Percentiles rank a stretch among this genome's conserved stretches.
These are phyloP conservation scores for Suillus paluster DNA, from an alignment of 768 basidiomycete genomes.

Conservation along the genomic window DNA sequence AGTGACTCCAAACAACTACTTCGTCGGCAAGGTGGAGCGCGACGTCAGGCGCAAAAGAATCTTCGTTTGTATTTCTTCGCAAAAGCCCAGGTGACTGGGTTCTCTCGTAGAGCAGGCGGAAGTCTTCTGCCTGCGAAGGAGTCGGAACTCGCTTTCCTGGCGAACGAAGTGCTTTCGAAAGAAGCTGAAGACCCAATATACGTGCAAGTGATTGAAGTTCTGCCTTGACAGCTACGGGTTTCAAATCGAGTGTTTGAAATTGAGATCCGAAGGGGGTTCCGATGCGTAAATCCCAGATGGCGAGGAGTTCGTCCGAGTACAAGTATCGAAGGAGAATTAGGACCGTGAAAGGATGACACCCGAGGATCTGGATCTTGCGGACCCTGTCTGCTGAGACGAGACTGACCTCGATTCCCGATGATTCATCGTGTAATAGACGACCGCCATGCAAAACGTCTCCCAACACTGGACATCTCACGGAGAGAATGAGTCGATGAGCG, in stretches of 20 bases:
- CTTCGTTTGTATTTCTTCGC: constrained; percentile 12
- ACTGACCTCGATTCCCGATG: constrained; percentile 36
- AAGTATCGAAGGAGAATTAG: constrained; percentile 83
- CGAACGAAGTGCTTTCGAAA: constrained; percentile 60
- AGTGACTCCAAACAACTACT: constrained; percentile 64
- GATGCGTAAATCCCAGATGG: constrained; percentile 84
- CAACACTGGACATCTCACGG: constrained; percentile 57
- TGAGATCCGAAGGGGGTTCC: constrained; percentile 45
- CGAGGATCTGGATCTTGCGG: constrained; percentile 49
- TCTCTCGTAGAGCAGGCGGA: constrained; percentile 52
- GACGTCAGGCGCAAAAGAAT: constrained; percentile 63
- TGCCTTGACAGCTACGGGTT: constrained; percentile 53
- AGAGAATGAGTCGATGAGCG: constrained; percentile 69
- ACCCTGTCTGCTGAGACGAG: constrained; percentile 10
- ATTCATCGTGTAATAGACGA: constrained; percentile 28
- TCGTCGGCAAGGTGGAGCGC: constrained; percentile 71
- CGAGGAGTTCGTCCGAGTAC: constrained; percentile 84
- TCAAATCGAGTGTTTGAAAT: constrained; percentile 45
- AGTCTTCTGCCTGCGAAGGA: constrained; percentile 53
- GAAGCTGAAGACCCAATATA: constrained; percentile 58
- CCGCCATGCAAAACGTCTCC: constrained; percentile 44
- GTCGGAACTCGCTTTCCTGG: constrained; percentile 59
- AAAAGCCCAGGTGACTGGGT: constrained; percentile 15
- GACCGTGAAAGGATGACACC: constrained; percentile 66
- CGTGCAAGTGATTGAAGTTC: constrained; percentile 67